Conservation (phyloP, 257 asterid genomes). For the Solanum gracilifrons region DNA sequence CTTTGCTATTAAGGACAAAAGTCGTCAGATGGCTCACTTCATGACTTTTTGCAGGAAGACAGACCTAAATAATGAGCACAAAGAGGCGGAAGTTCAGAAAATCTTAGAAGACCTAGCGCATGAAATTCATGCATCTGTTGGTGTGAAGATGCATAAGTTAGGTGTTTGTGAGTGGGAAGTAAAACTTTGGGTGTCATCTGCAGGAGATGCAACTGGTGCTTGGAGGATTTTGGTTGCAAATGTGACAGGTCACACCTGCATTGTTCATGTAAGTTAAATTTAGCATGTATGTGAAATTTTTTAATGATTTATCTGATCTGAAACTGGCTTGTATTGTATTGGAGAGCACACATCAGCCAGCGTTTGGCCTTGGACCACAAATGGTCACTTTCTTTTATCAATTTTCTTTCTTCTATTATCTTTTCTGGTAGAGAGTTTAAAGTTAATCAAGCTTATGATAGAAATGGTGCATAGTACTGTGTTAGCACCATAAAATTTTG, state of each 20-base stretch:
- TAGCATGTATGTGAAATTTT: neutral
- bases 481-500: neutral
- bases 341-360: neutral
- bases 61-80: conserved; percentile 37
- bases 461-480: neutral
- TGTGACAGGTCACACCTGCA: conserved; percentile 93
- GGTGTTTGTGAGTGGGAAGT: conserved; percentile 96
- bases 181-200: conserved; percentile 86
- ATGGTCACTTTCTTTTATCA: neutral
- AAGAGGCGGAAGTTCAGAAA: conserved; percentile 61
- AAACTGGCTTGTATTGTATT: neutral
- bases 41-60: conserved; percentile 36
- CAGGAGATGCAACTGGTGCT: conserved; percentile 89
- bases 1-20: neutral
- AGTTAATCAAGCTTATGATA: neutral
- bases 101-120: conserved; percentile 57
- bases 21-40: neutral
- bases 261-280: conserved; percentile 65
- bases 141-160: conserved; percentile 88
- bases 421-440: neutral
- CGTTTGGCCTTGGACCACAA: neutral
- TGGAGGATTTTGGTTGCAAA: conserved; percentile 90
- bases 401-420: neutral
- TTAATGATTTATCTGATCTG: neutral
- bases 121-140: conserved; percentile 66